Evolutionary conservation across 2,329 filamentous ascomycete species (phyloP).

Genomic region (Cephalotrichum gorgonifer): DNA sequence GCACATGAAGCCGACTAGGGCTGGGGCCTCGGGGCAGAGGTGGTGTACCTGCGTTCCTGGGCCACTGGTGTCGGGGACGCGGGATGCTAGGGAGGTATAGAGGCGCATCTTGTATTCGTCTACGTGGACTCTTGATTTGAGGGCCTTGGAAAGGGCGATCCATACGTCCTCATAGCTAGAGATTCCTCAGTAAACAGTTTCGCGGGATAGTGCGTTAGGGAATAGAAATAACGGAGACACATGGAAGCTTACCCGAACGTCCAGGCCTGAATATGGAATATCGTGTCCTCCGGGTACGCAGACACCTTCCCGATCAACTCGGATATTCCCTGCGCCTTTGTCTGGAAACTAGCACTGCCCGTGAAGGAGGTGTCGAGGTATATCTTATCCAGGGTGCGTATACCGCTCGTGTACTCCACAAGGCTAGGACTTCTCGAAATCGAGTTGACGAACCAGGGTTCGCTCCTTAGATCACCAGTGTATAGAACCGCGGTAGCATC

Average conservation of each 20-base stretch:
- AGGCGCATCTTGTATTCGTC: constrained; percentile 70
- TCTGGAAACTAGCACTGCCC: constrained; percentile 34
- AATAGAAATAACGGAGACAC: background rate
- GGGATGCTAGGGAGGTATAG: constrained; percentile 52
- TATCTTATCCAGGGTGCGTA: constrained; percentile 63
- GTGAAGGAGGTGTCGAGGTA: constrained; percentile 83
- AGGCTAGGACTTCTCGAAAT: constrained; percentile 62
- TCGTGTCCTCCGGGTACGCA: constrained; percentile 59
- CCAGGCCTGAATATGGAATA: constrained; percentile 82
- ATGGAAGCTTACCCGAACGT: constrained; percentile 45
- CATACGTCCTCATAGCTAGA: constrained; percentile 77
- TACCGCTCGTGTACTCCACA: constrained; percentile 59
- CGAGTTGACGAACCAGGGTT: constrained; percentile 74
- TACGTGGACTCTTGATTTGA: constrained; percentile 67
- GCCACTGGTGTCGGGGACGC: background rate
- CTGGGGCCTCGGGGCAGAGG: constrained; percentile 49
- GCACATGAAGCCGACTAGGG: constrained; percentile 61
- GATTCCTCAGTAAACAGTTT: background rate
- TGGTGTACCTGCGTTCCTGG: constrained; percentile 19
- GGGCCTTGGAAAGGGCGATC: constrained; percentile 63
- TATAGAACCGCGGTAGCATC: constrained; percentile 66
- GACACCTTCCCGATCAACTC: constrained; percentile 63
- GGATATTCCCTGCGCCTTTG: constrained; percentile 63
- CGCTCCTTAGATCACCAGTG: constrained; percentile 79
- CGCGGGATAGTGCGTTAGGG: background rate